Evolutionary conservation across 2,329 filamentous ascomycete genomes (phyloP).

Genomic region (Bipolaris gigantea): DNA sequence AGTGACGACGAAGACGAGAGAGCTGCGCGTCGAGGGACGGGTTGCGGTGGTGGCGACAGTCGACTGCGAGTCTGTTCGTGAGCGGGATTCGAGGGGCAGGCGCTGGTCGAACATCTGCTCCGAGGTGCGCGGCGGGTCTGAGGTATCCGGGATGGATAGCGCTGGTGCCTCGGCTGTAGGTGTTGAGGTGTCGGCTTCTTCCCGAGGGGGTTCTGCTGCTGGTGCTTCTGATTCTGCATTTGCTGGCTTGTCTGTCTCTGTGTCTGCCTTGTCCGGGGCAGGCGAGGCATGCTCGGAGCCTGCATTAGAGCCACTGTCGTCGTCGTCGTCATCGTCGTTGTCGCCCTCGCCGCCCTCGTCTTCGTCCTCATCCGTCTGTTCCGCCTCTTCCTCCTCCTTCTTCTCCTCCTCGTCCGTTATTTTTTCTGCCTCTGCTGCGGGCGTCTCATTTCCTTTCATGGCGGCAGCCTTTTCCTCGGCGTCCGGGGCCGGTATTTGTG

Average conservation of each 20-base stretch:
- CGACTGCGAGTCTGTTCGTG: constrained; percentile 63
- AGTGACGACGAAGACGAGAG: constrained; percentile 92
- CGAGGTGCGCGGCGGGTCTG: constrained; percentile 37
- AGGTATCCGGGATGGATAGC: constrained; percentile 28
- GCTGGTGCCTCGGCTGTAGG: constrained; percentile 29
- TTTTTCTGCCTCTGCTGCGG: neutral
- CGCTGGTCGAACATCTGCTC: constrained; percentile 43
- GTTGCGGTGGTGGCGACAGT: constrained; percentile 55
- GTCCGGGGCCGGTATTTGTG: constrained; percentile 3
- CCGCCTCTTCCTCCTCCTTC: constrained; percentile 15
- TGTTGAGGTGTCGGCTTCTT: constrained; percentile 23
- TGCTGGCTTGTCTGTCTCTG: neutral
- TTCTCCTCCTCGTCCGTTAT: constrained; percentile 11
- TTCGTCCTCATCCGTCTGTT: neutral
- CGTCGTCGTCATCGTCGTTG: constrained; percentile 12
- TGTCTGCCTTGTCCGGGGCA: constrained; percentile 5
- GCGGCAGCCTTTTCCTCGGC: constrained; percentile 7
- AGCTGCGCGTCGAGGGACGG: constrained; percentile 74
- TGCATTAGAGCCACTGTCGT: constrained; percentile 17
- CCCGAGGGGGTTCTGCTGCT: constrained; percentile 17
- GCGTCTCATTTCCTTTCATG: neutral
- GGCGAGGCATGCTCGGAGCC: constrained; percentile 25
- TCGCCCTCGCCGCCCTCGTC: constrained; percentile 2
- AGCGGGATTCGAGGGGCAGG: constrained; percentile 38
- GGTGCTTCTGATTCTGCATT: neutral